Base-by-base conservation (phyloP, 1,284 basidiomycete genomes). In the Cutaneotrichosporon daszewskae region DNA sequence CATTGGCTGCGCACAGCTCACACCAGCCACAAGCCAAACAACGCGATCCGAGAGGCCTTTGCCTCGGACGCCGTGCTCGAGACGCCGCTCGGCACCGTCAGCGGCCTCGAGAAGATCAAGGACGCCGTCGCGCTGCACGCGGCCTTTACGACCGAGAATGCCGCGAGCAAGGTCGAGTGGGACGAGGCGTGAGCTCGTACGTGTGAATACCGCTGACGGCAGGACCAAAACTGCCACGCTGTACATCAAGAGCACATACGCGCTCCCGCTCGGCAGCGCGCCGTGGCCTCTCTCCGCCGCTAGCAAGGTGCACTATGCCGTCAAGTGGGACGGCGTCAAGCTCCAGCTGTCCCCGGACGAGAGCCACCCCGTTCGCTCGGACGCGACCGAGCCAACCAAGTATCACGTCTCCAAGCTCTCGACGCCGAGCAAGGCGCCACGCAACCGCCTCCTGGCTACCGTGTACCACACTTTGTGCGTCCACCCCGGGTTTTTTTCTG, bases 331-430 rank as follows among this genome's bases (percentile, higher is more conserved):
- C 29, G 44, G 51, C 9, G 37, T 51, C 12, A 28, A 42, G 17
- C 36, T 64, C 17, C 47, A 60, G 27, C 43, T 62, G 31, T 50
- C 53, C 27, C 47, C 55, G 9, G 56, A 59, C 34, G 51, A 47
- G 26, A 49, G 51, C 22, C 45, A 47, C 10, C 49, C 50, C 5
- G 29, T 38, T 14, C 49, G 40, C 18, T 49, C 51, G 18, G 39
- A 47, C n/a, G 44, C 39, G 4, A 31, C 33, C n/a, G 47, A 53
- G 25, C 46, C 48, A 13, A 41, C 51, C 3, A 53, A 53, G 40
- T 48, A 62, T 24, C 59, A 57, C 37, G 61, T 69, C n/a, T 55
- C 59, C 34, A 60, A 58, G 45, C 40, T 63, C 5, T 51, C 51
- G 17, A 45, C 54, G 10, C 52, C 25, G 13, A 10, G 44, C 29